Percentiles rank a stretch among this genome's conserved stretches.
Conservation (phyloP, 106 monocot species). For the Dendrobium chrysotoxum region DNA sequence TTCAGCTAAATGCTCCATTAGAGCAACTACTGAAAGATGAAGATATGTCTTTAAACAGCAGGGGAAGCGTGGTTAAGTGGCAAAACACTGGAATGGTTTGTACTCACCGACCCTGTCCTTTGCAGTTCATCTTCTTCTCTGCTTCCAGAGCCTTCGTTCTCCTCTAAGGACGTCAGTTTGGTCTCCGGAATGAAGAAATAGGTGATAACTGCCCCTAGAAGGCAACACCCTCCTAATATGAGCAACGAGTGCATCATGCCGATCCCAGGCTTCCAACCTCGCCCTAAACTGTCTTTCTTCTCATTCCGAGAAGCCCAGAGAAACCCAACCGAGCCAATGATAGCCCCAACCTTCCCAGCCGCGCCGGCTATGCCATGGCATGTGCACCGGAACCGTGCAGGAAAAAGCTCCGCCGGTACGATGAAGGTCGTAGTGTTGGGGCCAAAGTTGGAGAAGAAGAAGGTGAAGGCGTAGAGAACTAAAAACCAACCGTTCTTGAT, state of each 20-base stretch:
- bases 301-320: constrained; percentile 21
- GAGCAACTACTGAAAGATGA: too few species aligned
- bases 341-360: constrained; percentile 64
- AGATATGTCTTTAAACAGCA: too few species aligned
- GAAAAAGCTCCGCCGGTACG: constrained; percentile 79
- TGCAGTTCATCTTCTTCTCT: too few species aligned
- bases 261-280: constrained; percentile 18
- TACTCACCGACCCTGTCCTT: too few species aligned
- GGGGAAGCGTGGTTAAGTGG: too few species aligned
- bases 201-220: constrained; percentile 20
- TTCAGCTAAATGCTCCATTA: too few species aligned
- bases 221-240: constrained; percentile 21
- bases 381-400: constrained; percentile 57
- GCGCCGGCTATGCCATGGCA: constrained; percentile 80
- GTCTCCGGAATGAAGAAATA: constrained; percentile 35
- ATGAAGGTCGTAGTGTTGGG: constrained; percentile 84
- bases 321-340: constrained; percentile 72
- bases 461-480: constrained; percentile 60
- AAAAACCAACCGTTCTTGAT: constrained; percentile 46
- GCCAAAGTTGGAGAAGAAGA: constrained; percentile 92
- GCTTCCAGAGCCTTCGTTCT: constrained; percentile 17
- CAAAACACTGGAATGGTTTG: too few species aligned
- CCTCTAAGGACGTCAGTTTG: constrained; percentile 32
- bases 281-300: neutral
- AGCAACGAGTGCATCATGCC: constrained; percentile 30